A percentile compares a stretch with the other conserved stretches of the same genome.
phyloP scores from a whole-genome alignment of 345 rosid genomes.

The Camelina laxa region DNA sequence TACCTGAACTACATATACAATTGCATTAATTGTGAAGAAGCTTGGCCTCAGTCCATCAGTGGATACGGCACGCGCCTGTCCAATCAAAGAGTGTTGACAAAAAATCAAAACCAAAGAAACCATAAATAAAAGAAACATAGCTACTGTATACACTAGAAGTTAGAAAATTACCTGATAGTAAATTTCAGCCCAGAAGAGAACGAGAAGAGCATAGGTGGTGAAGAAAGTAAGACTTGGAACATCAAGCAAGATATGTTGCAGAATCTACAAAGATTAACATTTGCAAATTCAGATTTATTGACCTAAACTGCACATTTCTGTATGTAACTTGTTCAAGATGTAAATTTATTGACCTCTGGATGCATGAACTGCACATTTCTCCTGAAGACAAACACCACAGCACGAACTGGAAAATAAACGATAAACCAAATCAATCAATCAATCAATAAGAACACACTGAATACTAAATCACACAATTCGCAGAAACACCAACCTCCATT shows the following conservation, averaged over 20 bases:
- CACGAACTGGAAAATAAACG: constrained; percentile 57
- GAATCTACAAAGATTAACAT: constrained; percentile 51
- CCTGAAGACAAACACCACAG: constrained; percentile 75
- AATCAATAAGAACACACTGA: background rate
- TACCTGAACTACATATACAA: constrained; percentile 82
- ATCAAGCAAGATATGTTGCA: constrained; percentile 80
- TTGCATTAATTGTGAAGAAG: constrained; percentile 77
- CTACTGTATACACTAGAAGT: background rate
- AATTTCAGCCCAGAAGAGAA: constrained; percentile 97
- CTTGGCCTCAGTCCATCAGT: constrained; percentile 88
- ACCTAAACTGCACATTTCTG: too few species aligned
- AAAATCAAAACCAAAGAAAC: background rate
- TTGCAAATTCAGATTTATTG: background rate
- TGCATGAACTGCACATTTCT: constrained; percentile 61
- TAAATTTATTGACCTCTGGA: constrained; percentile 36
- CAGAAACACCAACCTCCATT: constrained; percentile 70
- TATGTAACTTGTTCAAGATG: too few species aligned
- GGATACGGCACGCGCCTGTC: constrained; percentile 83
- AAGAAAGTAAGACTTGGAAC: constrained; percentile 89
- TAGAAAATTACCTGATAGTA: constrained; percentile 74
- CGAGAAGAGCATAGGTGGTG: constrained; percentile 87
- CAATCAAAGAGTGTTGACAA: constrained; percentile 20
- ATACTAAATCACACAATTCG: background rate
- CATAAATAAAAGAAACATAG: background rate
- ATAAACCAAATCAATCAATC: constrained; percentile 19